Evolutionary conservation across 2,329 filamentous ascomycete genomes (phyloP), one percentile per base, ranked within the genome.

Genomic region (Zymoseptoria pseudotritici): DNA sequence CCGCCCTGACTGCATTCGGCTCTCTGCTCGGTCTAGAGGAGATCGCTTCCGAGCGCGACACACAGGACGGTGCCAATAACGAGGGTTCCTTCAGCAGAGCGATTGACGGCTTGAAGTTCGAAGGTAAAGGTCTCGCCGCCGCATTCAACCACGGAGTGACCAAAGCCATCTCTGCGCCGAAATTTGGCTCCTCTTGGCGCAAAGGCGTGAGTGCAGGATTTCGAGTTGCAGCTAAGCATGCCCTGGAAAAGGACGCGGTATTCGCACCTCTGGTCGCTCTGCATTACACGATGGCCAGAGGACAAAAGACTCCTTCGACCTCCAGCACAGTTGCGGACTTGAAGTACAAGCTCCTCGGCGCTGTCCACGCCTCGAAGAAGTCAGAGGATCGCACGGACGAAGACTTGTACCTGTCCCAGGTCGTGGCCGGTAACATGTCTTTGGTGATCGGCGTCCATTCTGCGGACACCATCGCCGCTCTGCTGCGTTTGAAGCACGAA

Each of bases 11-110:
- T 2, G 83, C 82, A 1, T 83, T 87, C 29, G 85, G 82, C 1
- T 82, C 83, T 3, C 75, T 76, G 1, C 73, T 89, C 0, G 86
- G 86, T 0, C 78, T 89, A 6, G 82, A 82, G 62, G 85, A 83
- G 57, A 88, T 89, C 57, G 80, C 83, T 59, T 78, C 78, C 4
- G 86, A 88, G 55, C 62, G 65, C 1, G 70, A 69, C 21, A 82
- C 82, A 0, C 73, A 76, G 63, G 69, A 74, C 7, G 74, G 75
- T 53, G 82, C 80, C 0, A 81, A 83, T 63, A 83, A 84, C 0
- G 70, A 76, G 0, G 69, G 75, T 4, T 63, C 66, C 5, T 86
- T 87, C 66, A 83, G 81, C 53, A 79, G 84, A 10, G 86, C 81
- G 7, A 73, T 83, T 4, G 74, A 79, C 54, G 77, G 77, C 1